phyloP scores from a whole-genome alignment of 345 rosid species.

The Rhizophora apiculata region DNA sequence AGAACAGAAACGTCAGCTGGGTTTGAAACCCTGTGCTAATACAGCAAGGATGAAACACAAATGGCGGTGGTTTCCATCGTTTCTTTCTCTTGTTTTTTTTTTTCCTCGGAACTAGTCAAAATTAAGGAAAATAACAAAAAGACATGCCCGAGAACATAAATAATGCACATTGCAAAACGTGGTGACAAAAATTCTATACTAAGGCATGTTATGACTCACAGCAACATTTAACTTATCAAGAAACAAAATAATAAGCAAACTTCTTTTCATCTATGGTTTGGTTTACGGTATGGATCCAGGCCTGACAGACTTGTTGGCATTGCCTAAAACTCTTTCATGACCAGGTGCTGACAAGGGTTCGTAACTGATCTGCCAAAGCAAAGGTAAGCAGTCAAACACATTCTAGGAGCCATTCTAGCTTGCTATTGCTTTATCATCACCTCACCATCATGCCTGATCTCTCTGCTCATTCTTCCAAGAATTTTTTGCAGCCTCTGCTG shows the following conservation, averaged over 20 bases:
- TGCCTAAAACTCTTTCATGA: slow-evolving; percentile 15
- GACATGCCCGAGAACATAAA: too few relatives aligned
- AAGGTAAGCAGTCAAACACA: neutral
- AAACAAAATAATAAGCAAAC: too few relatives aligned
- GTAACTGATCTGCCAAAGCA: neutral
- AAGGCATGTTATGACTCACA: too few relatives aligned
- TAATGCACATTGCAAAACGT: slow-evolving; percentile 3
- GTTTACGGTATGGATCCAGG: slow-evolving; percentile 10
- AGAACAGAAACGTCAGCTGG: too few relatives aligned
- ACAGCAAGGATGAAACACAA: too few relatives aligned
- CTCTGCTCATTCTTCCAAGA: slow-evolving; percentile 89
- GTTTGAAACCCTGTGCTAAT: too few relatives aligned
- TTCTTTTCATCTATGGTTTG: slow-evolving; percentile 8
- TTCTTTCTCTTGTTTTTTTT: too few relatives aligned
- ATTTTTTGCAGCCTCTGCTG: slow-evolving; percentile 74
- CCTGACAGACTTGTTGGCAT: slow-evolving; percentile 11
- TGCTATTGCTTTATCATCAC: slow-evolving; percentile 11
- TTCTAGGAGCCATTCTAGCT: neutral
- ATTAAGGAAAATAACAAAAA: too few relatives aligned
- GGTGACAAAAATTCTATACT: neutral
- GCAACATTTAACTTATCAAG: too few relatives aligned
- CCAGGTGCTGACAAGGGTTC: slow-evolving; percentile 3
- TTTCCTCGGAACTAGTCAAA: too few relatives aligned
- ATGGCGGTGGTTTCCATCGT: too few relatives aligned
- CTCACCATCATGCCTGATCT: slow-evolving; percentile 35